Base-by-base conservation (phyloP, 306 rosid species). In the Trichosanthes cucumerina region DNA sequence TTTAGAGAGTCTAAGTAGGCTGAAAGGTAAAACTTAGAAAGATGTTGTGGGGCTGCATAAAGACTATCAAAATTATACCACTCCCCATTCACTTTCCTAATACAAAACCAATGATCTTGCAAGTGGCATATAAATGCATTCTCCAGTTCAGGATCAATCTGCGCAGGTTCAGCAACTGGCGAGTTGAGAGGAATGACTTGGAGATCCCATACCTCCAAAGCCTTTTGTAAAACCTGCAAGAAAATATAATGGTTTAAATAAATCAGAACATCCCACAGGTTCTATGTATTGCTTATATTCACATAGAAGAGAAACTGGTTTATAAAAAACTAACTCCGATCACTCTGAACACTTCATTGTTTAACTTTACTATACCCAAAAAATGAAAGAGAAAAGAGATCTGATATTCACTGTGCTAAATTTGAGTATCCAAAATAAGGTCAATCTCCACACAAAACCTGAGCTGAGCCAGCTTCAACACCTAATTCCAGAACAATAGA, bases 31-130 rank as follows among this genome's bases (percentile, higher is more conserved):
- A 96, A 96, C 88, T 91, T 96, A 78, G 99, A 96, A 41, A 96
- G 93, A 85, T 92, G 90, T 80, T 86, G 90, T 2, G 99, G 99
- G 19, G 99, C 98, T 28, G 98, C 99, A 84, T 91, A 92, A 33
- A 96, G 91, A 88, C 99, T 92, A 84, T 96, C 97, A 14, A 96
- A 96, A 83, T 96, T 96, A 80, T 92, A 96, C 98, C 98, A 96
- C 82, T 96, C 98, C 62, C 97, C 88, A 44, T 82, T 96, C 83
- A 92, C 98, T 84, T 92, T 92, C 66, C 97, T 90, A 73, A 96
- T 96, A 77, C 99, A 96, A 87, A 96, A 96, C 99, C 99, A 96
- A 70, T 96, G 98, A 68, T 96, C 91, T 57, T 92, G 98, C 82
- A 96, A 83, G 85, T 96, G 99, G 83, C 97, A 96, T 64, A 96